Base-by-base conservation (phyloP, 257 asterid species). In the Nyctanthes arbortristis region DNA sequence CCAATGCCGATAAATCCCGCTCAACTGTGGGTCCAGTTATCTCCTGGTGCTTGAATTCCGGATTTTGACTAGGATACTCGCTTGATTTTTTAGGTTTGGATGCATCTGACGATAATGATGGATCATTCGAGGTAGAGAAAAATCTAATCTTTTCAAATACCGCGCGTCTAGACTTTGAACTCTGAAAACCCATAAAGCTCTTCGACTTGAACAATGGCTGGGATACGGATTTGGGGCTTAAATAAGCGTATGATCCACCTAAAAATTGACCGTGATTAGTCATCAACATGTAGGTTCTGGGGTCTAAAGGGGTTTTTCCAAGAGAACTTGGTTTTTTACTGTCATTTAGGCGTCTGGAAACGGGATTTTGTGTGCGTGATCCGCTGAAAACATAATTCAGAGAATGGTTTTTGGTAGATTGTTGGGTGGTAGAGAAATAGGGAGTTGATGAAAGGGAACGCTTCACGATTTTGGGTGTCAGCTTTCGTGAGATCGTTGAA, bases 21-120 rank as follows among this genome's bases (percentile, higher is more conserved):
- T 93, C 99, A 61, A 93, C 99, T 1, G 99, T 91, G 0, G 99
- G 97, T 2, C 99, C 97, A 8, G 95, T 87, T 84, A 93, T 93
- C 68, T 93, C 97, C 65, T 93, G 97, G 92, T 93, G 95, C 94
- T 83, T 79, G 31, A 86, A 78, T 78, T 89, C 95, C 29, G 74
- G 84, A 67, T 55, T 69, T 28, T 76, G 80, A 76, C 80, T 77
- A n/a, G 84, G 85, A 59, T 78, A 49, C 25, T 82, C 84, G 14
- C 4, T 31, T 5, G 80, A 77, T 55, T 13, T 74, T 65, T 79
- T 75, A 20, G 76, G 76, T 20, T 54, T 80, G 47, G 47, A 82
- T 35, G 59, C 35, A n/a, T n/a, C 33, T 7, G 83, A 47, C n/a
- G 39, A 31, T 18, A n/a, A n/a, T n/a, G 84, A 52, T 55, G 75